Conservation (phyloP, 2,329 filamentous ascomycete species). For the Curvularia hawaiiensis region DNA sequence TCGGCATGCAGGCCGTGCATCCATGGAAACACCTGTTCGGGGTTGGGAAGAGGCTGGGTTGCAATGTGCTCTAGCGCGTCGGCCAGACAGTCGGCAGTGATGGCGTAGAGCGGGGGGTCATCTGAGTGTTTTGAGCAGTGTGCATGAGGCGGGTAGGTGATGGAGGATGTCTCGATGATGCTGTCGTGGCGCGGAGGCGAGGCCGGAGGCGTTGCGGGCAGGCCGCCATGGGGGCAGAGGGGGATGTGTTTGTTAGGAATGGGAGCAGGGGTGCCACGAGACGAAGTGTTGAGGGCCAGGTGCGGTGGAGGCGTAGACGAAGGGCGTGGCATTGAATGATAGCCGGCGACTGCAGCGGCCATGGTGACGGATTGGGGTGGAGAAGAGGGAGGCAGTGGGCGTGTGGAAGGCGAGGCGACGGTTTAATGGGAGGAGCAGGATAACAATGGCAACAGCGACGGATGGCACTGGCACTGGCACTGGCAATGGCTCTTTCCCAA, state of each 20-base stretch:
- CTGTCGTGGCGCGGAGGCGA: slow-evolving; percentile 67
- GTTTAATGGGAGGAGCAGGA: slow-evolving; percentile 5
- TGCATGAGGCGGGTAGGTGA: slow-evolving; percentile 74
- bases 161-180: slow-evolving; percentile 65
- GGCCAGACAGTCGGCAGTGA: slow-evolving; percentile 71
- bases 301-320: slow-evolving; percentile 57
- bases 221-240: slow-evolving; percentile 81
- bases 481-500: slow-evolving; percentile 19
- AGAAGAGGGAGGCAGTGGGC: slow-evolving; percentile 1
- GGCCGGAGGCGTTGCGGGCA: slow-evolving; percentile 56
- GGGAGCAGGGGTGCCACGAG: slow-evolving; percentile 64
- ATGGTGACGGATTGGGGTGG: slow-evolving; percentile 36
- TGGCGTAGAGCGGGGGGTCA: slow-evolving; percentile 70
- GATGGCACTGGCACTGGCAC: slow-evolving; percentile 10
- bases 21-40: slow-evolving; percentile 93
- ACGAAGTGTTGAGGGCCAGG: slow-evolving; percentile 63
- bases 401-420: slow-evolving; percentile 13
- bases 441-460: slow-evolving; percentile 5
- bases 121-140: slow-evolving; percentile 60
- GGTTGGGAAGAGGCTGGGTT: slow-evolving; percentile 80
- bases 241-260: slow-evolving; percentile 88
- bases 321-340: slow-evolving; percentile 43
- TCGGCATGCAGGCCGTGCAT: slow-evolving; percentile 88
- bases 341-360: slow-evolving; percentile 51
- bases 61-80: slow-evolving; percentile 77